Conservation (phyloP, 2,329 filamentous ascomycete species). For the Zalaria obscura region DNA sequence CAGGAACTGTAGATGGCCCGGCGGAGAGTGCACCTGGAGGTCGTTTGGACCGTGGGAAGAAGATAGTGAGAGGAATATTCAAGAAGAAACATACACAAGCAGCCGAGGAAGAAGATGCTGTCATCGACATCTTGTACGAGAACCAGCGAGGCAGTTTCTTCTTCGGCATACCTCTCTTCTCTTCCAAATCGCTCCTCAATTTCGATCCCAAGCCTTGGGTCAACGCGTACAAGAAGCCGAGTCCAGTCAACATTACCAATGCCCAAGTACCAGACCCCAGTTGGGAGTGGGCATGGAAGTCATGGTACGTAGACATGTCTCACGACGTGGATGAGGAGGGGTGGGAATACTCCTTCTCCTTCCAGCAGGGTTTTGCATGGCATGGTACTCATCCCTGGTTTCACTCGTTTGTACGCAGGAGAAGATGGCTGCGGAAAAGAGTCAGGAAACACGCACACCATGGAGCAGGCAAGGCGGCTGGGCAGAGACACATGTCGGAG, state of each 20-base stretch:
- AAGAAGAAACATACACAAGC: slow-evolving; percentile 17
- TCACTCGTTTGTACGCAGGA: slow-evolving; percentile 81
- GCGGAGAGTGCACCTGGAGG: slow-evolving; percentile 10
- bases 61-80: slow-evolving; percentile 14
- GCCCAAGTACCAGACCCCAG: slow-evolving; percentile 88
- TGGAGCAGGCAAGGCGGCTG: slow-evolving; percentile 22
- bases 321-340: slow-evolving; percentile 75
- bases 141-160: slow-evolving; percentile 86
- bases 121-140: slow-evolving; percentile 83
- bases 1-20: slow-evolving; percentile 4
- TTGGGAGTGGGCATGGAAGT: slow-evolving; percentile 78
- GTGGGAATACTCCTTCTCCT: slow-evolving; percentile 93
- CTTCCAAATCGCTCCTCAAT: slow-evolving; percentile 66
- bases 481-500: slow-evolving; percentile 26
- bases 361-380: slow-evolving; percentile 49
- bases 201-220: slow-evolving; percentile 83
- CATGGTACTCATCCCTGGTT: slow-evolving; percentile 83
- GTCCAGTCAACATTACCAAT: slow-evolving; percentile 60
- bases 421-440: slow-evolving; percentile 76
- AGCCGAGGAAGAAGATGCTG: slow-evolving; percentile 26
- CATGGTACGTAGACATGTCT: slow-evolving; percentile 65
- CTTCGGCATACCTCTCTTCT: slow-evolving; percentile 84
- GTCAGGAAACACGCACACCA: slow-evolving; percentile 43
- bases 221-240: slow-evolving; percentile 41
- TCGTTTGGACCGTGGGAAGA: slow-evolving; percentile 16